Evolutionary conservation across 768 basidiomycete genomes (phyloP).

Genomic region (Tricholoma sp.): DNA sequence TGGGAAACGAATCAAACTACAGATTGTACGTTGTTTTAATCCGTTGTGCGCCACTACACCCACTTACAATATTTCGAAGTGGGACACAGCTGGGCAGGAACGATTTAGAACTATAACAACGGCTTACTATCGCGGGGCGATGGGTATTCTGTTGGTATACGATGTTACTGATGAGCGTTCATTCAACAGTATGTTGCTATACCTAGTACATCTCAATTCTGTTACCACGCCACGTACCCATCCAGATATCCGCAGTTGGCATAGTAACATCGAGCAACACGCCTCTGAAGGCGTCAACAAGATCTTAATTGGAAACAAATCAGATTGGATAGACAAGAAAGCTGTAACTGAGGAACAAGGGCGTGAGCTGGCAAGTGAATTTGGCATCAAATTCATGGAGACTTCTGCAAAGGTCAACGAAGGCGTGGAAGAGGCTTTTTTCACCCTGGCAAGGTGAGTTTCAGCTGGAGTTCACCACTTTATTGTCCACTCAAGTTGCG

Average conservation of each 20-base stretch:
- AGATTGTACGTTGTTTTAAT: constrained; percentile 65
- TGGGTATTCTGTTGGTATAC: constrained; percentile 98
- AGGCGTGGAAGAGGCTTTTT: constrained; percentile 98
- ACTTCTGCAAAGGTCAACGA: constrained; percentile 97
- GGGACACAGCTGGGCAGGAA: constrained; percentile 99
- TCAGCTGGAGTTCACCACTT: background rate
- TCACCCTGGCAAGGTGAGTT: constrained; percentile 86
- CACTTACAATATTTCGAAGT: constrained; percentile 43
- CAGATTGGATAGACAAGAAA: constrained; percentile 96
- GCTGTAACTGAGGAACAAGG: constrained; percentile 91
- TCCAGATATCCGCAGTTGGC: constrained; percentile 97
- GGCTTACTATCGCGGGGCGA: constrained; percentile 98
- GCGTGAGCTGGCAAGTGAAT: constrained; percentile 84
- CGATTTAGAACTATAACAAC: constrained; percentile 98
- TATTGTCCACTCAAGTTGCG: background rate
- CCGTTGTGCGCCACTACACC: background rate
- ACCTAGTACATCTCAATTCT: background rate
- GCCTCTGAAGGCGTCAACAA: constrained; percentile 99
- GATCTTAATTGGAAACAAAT: constrained; percentile 98
- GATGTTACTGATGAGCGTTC: constrained; percentile 94
- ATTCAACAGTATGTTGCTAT: constrained; percentile 77
- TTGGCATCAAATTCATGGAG: constrained; percentile 96
- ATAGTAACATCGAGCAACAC: constrained; percentile 96
- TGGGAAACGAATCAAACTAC: constrained; percentile 97
- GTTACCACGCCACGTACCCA: constrained; percentile 2